Evolutionary conservation across 2,329 filamentous ascomycete genomes (phyloP).

Genomic region (Cercospora janseana): DNA sequence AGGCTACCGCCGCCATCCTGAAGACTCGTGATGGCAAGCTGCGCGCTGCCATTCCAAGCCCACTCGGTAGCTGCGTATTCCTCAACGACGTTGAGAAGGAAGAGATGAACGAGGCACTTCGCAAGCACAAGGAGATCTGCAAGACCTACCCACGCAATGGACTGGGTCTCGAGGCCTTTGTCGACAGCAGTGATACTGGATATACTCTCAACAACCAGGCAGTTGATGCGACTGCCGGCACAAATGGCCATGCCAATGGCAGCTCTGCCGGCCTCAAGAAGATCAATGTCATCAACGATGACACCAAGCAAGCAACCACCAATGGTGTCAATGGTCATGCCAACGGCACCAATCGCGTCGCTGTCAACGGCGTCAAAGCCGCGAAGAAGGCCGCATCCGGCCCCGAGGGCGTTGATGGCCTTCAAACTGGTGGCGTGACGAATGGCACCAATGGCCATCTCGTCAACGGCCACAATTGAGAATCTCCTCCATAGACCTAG

Average conservation of each 20-base stretch:
- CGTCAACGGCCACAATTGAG: constrained; percentile 20
- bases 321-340: constrained; percentile 22
- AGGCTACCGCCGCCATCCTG: constrained; percentile 66
- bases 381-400: constrained; percentile 36
- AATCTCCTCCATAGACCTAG: constrained; percentile 2
- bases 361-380: constrained; percentile 24
- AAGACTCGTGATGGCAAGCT: constrained; percentile 69
- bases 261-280: constrained; percentile 28
- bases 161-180: constrained; percentile 66
- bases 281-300: constrained; percentile 38
- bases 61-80: constrained; percentile 66
- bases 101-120: constrained; percentile 61
- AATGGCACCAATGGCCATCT: constrained; percentile 26
- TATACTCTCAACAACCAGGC: constrained; percentile 50
- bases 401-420: constrained; percentile 34
- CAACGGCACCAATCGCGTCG: constrained; percentile 23
- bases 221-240: constrained; percentile 36
- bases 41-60: constrained; percentile 66
- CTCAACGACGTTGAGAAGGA: constrained; percentile 63
- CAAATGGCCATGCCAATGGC: constrained; percentile 20
- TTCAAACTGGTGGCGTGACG: constrained; percentile 26
- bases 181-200: constrained; percentile 68
- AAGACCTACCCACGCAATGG: constrained; percentile 62
- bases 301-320: constrained; percentile 25
- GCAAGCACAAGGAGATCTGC: constrained; percentile 63